phyloP scores from a whole-genome alignment of 225 moss, liverwort and hornwort genomes.

The Marchantia paleacea region DNA sequence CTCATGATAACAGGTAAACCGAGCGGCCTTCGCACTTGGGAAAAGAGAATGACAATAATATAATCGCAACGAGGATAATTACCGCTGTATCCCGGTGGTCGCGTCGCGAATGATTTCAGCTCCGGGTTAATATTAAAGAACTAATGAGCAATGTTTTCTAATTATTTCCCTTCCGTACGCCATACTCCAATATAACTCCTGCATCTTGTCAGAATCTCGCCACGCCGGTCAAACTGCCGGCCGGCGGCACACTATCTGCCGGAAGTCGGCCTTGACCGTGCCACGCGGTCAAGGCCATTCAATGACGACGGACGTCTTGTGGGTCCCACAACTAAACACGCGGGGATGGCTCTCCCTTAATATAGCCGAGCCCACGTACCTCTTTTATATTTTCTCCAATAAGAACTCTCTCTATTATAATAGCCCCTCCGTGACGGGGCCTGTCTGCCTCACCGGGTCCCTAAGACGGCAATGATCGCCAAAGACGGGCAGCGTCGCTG shows the following conservation, averaged over 20 bases:
- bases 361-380: not conserved
- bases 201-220: slow-evolving; percentile 4
- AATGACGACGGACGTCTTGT: not conserved
- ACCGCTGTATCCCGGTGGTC: not conserved
- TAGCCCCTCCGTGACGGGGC: not conserved
- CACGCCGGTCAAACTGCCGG: slow-evolving; percentile 16
- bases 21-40: not conserved
- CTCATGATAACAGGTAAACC: not conserved
- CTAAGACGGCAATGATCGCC: not conserved
- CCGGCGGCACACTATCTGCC: not conserved
- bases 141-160: not conserved
- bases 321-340: not conserved
- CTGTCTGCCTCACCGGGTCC: slow-evolving; percentile 3
- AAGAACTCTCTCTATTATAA: not conserved
- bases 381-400: not conserved
- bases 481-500: not conserved
- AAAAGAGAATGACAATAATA: not conserved
- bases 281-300: not conserved
- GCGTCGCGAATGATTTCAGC: not conserved
- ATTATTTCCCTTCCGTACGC: slow-evolving; percentile 9
- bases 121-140: not conserved
- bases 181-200: slow-evolving; percentile 12
- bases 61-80: not conserved
- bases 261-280: slow-evolving; percentile 11
- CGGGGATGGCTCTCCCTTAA: not conserved